Evolutionary conservation across 495 filamentous ascomycete genomes (phyloP).

Genomic region (Amphirosellinia nigrospora): DNA sequence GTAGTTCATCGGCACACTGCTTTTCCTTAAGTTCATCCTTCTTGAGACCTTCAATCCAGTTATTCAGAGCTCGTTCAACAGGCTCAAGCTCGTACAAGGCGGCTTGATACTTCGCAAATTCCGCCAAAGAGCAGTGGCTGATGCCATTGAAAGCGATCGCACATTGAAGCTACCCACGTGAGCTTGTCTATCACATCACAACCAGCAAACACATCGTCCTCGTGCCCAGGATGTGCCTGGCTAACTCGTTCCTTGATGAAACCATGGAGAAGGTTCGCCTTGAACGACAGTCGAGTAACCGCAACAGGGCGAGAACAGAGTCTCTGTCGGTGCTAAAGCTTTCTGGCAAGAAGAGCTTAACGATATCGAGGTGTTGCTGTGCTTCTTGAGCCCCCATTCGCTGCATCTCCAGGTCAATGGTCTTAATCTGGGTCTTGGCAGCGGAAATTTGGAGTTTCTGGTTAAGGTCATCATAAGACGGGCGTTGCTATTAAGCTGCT

Average conservation of each 20-base stretch:
- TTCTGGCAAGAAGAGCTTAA: conserved; percentile 88
- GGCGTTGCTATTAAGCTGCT: conserved; percentile 82
- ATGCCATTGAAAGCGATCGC: conserved; percentile 84
- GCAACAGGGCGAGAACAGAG: conserved; percentile 81
- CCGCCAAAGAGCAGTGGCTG: conserved; percentile 72
- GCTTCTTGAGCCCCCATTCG: conserved; percentile 91
- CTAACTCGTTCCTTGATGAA: conserved; percentile 80
- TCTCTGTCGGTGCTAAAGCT: conserved; percentile 79
- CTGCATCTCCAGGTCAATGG: conserved; percentile 87
- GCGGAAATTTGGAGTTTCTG: conserved; percentile 89
- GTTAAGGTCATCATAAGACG: conserved; percentile 94
- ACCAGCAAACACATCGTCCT: conserved; percentile 77
- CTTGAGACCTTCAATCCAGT: conserved; percentile 83
- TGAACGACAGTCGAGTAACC: conserved; percentile 87
- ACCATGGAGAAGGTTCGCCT: conserved; percentile 77
- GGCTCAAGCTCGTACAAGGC: conserved; percentile 90
- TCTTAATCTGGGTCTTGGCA: conserved; percentile 88
- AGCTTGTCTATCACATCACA: conserved; percentile 85
- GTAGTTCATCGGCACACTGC: conserved; percentile 78
- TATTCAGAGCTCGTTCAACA: conserved; percentile 86
- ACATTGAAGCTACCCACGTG: conserved; percentile 80
- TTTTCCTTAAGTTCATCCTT: conserved; percentile 87
- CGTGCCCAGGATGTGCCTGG: conserved; percentile 58
- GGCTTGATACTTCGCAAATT: conserved; percentile 75
- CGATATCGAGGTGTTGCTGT: conserved; percentile 82